phyloP scores from a whole-genome alignment of 257 asterid genomes.

The Solanum chaucha region DNA sequence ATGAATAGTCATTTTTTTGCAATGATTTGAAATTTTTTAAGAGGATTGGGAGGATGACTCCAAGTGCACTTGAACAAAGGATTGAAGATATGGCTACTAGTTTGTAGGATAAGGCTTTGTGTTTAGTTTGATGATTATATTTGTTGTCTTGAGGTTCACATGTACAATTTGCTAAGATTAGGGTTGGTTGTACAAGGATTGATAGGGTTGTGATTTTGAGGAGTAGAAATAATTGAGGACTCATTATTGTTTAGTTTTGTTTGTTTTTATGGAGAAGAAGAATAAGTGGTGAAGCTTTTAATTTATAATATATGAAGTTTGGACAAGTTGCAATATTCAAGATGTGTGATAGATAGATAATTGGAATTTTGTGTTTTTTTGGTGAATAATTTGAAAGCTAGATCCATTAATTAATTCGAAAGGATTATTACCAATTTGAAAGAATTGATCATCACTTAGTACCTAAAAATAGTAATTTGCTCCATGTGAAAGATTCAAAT shows the following conservation, averaged over 20 bases:
- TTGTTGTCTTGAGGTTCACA: constrained; percentile 4
- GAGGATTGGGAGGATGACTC: constrained; percentile 10
- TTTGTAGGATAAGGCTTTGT: constrained; percentile 3
- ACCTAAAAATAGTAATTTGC: not conserved
- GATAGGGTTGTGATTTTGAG: too few relatives aligned
- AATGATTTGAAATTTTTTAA: constrained; percentile 7
- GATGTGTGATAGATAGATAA: not conserved
- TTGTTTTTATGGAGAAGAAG: too few relatives aligned
- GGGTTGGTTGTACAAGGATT: not conserved
- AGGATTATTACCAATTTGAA: not conserved
- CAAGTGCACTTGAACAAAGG: constrained; percentile 7
- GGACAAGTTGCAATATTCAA: too few relatives aligned
- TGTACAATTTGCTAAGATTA: constrained; percentile 4
- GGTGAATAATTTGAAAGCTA: not conserved
- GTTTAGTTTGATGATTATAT: not conserved
- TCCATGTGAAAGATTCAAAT: not conserved
- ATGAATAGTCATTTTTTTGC: constrained; percentile 4
- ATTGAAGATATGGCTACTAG: constrained; percentile 7
- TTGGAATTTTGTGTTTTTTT: not conserved
- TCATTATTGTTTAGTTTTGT: too few relatives aligned
- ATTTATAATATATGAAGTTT: too few relatives aligned
- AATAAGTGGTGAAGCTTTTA: too few relatives aligned
- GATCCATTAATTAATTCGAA: not conserved
- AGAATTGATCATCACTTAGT: not conserved
- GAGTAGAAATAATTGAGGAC: too few relatives aligned